A percentile compares a stretch with the other conserved stretches of the same genome.
phyloP scores from a whole-genome alignment of 306 rosid species.

The Acacia acuminata region DNA sequence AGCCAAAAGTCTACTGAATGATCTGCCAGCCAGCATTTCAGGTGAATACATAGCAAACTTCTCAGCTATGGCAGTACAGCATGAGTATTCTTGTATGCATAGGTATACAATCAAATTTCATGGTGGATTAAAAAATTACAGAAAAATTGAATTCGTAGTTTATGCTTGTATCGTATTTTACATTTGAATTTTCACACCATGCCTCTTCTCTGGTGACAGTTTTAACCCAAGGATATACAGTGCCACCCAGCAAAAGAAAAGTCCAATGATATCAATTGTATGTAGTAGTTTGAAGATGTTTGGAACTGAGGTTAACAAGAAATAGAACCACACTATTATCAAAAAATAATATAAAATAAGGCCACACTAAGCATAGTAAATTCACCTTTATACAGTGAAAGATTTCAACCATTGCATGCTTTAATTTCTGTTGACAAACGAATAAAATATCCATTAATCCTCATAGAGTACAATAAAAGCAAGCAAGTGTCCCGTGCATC shows the following conservation, averaged over 20 bases:
- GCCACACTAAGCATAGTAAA: slow-evolving; percentile 4
- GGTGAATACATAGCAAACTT: slow-evolving; percentile 63
- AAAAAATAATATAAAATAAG: not conserved
- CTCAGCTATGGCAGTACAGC: slow-evolving; percentile 71
- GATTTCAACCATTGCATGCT: slow-evolving; percentile 67
- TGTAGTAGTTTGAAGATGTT: slow-evolving; percentile 18
- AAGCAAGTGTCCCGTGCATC: slow-evolving; percentile 22
- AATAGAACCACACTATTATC: no score
- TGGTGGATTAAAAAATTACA: not conserved
- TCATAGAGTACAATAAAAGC: not conserved
- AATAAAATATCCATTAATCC: slow-evolving; percentile 20
- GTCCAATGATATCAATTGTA: not conserved
- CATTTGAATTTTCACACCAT: slow-evolving; percentile 14
- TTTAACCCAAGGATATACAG: slow-evolving; percentile 67
- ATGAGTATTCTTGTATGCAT: slow-evolving; percentile 66
- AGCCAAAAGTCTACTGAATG: slow-evolving; percentile 77
- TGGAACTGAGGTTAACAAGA: not conserved
- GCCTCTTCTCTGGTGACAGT: slow-evolving; percentile 61
- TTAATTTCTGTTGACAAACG: slow-evolving; percentile 45
- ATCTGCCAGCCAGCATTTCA: slow-evolving; percentile 61
- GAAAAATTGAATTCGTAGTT: not conserved
- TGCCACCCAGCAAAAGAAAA: slow-evolving; percentile 51
- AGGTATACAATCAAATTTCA: not conserved
- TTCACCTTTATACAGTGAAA: slow-evolving; percentile 71
- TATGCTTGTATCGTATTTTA: not conserved